Evolutionary conservation across 352 stramenopile species (phyloP).

Genomic region (Phytophthora chlamydospora): DNA sequence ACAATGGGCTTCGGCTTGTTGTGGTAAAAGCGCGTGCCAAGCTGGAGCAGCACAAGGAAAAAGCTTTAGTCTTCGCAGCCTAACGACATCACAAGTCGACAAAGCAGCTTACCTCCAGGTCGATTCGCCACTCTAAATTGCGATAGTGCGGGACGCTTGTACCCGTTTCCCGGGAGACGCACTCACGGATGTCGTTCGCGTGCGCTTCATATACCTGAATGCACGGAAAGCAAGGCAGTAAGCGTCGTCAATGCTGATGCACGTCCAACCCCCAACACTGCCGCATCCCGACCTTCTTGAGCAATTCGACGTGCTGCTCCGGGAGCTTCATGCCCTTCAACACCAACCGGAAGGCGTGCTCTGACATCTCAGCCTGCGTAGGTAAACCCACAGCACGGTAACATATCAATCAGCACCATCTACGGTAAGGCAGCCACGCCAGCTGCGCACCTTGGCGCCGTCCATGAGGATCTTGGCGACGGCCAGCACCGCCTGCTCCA

Average conservation of each 20-base stretch:
- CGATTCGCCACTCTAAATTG: slow-evolving; percentile 80
- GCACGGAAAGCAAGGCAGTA: neutral
- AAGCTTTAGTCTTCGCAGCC: neutral
- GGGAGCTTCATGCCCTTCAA: slow-evolving; percentile 57
- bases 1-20: slow-evolving; percentile 74
- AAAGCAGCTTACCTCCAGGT: slow-evolving; percentile 62
- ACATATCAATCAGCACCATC: neutral
- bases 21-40: slow-evolving; percentile 64
- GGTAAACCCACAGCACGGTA: neutral
- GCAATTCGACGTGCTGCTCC: slow-evolving; percentile 42
- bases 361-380: slow-evolving; percentile 50
- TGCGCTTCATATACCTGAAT: slow-evolving; percentile 60
- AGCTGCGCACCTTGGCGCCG: slow-evolving; percentile 50
- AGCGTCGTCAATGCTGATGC: neutral
- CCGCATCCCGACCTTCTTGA: slow-evolving; percentile 44
- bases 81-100: neutral
- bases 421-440: neutral
- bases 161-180: slow-evolving; percentile 45
- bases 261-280: neutral
- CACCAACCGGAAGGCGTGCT: slow-evolving; percentile 45
- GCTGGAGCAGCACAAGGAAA: slow-evolving; percentile 26
- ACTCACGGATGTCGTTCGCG: slow-evolving; percentile 54
- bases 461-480: slow-evolving; percentile 84
- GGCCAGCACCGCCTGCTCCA: slow-evolving; percentile 62
- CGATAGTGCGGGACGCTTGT: slow-evolving; percentile 61